Percentiles rank a stretch among this genome's conserved stretches.
These are phyloP conservation scores for Phytopythium aichiense DNA, from an alignment of 352 stramenopile genomes.

Conservation along the genomic window DNA sequence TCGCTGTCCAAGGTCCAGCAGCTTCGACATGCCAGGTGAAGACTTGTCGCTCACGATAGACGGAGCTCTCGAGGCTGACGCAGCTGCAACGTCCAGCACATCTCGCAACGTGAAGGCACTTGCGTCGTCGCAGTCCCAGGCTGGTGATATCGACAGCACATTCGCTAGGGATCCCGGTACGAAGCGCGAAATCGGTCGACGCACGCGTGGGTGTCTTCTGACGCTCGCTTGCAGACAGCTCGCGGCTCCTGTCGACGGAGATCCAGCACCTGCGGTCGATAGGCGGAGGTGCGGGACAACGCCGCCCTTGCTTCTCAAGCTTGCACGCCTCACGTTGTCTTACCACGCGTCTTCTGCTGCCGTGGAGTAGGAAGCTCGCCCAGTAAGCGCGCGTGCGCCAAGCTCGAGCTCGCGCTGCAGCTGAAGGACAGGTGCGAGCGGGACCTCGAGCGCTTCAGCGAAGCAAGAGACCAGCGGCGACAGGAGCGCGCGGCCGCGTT, in stretches of 20 bases:
- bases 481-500: conserved; percentile 9
- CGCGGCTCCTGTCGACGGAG: not conserved
- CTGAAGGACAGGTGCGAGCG: conserved; percentile 51
- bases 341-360: not conserved
- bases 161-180: not conserved
- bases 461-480: conserved; percentile 26
- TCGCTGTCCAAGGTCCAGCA: conserved; percentile 17
- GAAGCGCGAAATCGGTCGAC: not conserved
- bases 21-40: conserved; percentile 20
- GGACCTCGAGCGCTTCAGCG: conserved; percentile 38
- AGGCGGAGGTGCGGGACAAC: not conserved
- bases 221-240: not conserved
- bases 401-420: conserved; percentile 49
- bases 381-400: conserved; percentile 21
- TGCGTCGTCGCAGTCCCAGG: not conserved
- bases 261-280: not conserved
- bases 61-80: not conserved
- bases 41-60: not conserved
- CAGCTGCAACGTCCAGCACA: not conserved
- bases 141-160: not conserved
- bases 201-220: not conserved
- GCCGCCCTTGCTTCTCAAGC: too few species aligned
- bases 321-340: not conserved
- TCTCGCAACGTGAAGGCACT: not conserved
- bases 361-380: not conserved